Conservation (phyloP, 163 green algal genomes). For the Scenedesmus sp. region DNA sequence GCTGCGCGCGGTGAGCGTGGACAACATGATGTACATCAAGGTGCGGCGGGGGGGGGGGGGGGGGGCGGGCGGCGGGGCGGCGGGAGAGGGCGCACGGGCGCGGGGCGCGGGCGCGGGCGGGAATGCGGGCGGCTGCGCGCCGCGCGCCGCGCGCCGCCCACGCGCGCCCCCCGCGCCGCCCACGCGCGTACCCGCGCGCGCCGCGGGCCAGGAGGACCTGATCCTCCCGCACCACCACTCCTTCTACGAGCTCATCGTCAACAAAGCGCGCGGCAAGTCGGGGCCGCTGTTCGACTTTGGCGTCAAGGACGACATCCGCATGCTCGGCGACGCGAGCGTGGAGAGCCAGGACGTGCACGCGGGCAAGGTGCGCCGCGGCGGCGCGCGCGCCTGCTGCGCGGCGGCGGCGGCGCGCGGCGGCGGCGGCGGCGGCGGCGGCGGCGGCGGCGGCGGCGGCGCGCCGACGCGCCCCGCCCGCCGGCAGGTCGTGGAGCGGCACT, state of each 20-base stretch:
- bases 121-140: too few relatives aligned
- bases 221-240: slow-evolving; percentile 91
- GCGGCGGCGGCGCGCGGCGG: background rate
- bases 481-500: slow-evolving; percentile 94
- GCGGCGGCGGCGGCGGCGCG: too few relatives aligned
- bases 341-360: slow-evolving; percentile 88
- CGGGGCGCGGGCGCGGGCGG: too few relatives aligned
- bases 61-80: too few relatives aligned
- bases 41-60: slow-evolving; percentile 33
- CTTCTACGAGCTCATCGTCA: slow-evolving; percentile 96
- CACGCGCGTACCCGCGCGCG: background rate
- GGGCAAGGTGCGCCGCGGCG: slow-evolving; percentile 65
- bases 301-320: slow-evolving; percentile 90
- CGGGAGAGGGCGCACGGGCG: too few relatives aligned
- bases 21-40: slow-evolving; percentile 98
- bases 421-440: too few relatives aligned
- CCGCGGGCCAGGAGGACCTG: slow-evolving; percentile 85
- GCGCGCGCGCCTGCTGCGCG: background rate
- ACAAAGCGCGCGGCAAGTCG: slow-evolving; percentile 90
- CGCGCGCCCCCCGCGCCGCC: too few relatives aligned
- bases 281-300: slow-evolving; percentile 97
- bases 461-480: too few relatives aligned
- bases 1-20: slow-evolving; percentile 72
- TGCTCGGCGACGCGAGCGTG: slow-evolving; percentile 80
- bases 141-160: too few relatives aligned